Evolutionary conservation across 176 grass and related monocot genomes (phyloP).

Genomic region (Saccharum officinarum): DNA sequence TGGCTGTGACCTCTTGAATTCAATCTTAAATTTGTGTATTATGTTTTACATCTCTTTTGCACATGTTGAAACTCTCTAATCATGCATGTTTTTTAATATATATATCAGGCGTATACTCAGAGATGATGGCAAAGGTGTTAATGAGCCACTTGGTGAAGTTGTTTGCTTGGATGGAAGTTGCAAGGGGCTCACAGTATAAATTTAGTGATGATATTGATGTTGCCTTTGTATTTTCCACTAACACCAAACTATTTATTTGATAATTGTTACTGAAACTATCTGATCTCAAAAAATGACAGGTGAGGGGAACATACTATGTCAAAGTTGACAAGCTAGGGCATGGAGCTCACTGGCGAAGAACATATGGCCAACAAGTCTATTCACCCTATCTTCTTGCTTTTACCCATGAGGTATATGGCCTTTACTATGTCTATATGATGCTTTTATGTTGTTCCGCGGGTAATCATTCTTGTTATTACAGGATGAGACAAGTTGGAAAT

Average conservation of each 20-base stretch:
- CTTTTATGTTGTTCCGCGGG: not conserved
- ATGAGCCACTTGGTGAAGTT: conserved; percentile 64
- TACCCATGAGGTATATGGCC: conserved; percentile 58
- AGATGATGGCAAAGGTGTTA: conserved; percentile 68
- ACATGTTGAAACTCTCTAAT: not conserved
- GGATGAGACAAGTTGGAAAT: conserved; percentile 74
- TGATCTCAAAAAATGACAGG: conserved; percentile 24
- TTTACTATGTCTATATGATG: not conserved
- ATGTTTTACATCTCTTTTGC: not conserved
- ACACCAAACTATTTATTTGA: not conserved
- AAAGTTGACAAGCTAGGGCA: conserved; percentile 64
- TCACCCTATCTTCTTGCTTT: conserved; percentile 92
- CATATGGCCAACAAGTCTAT: conserved; percentile 75
- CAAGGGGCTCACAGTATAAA: conserved; percentile 68
- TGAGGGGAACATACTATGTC: conserved; percentile 76
- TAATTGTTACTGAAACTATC: not conserved
- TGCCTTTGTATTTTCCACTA: not conserved
- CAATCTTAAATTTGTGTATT: not conserved
- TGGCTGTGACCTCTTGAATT: not conserved
- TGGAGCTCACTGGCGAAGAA: conserved; percentile 80
- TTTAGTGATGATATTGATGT: not conserved
- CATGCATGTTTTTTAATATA: not conserved
- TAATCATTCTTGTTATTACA: conserved; percentile 36
- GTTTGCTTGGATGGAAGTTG: conserved; percentile 59
- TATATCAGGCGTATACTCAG: conserved; percentile 48